phyloP scores from a whole-genome alignment of 495 filamentous ascomycete genomes.

The Neurospora sp. region DNA sequence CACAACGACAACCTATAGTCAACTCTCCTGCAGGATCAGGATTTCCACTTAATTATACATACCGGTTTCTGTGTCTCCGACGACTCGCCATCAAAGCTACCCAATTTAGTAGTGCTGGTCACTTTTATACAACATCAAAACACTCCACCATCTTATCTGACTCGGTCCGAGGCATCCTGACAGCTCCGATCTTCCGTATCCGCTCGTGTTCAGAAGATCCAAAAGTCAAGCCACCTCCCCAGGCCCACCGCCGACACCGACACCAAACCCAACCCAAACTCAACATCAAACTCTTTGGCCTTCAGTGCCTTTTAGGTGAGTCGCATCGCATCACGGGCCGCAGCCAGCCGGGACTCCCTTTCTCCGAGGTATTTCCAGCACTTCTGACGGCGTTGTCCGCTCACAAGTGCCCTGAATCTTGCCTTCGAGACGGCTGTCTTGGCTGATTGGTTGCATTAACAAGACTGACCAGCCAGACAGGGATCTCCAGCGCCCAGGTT shows the following conservation, averaged over 20 bases:
- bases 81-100: not conserved
- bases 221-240: not conserved
- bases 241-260: not conserved
- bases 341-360: not conserved
- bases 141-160: not conserved
- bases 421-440: slow-evolving; percentile 7
- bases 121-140: not conserved
- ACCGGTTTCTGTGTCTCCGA: not conserved
- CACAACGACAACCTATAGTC: not conserved
- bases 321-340: not conserved
- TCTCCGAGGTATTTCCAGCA: slow-evolving; percentile 13
- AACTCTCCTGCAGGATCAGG: slow-evolving; percentile 13
- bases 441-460: slow-evolving; percentile 6
- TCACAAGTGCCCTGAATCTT: not conserved
- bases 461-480: not conserved
- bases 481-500: not conserved
- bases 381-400: slow-evolving; percentile 17
- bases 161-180: not conserved
- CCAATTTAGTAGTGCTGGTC: not conserved
- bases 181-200: not conserved
- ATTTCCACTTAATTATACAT: not conserved
- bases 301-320: not conserved
- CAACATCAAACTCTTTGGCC: not conserved
- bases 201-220: not conserved
- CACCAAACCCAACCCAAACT: not conserved